phyloP scores from a whole-genome alignment of 2,329 filamentous ascomycete genomes.

The Hymenoscyphus repandus region DNA sequence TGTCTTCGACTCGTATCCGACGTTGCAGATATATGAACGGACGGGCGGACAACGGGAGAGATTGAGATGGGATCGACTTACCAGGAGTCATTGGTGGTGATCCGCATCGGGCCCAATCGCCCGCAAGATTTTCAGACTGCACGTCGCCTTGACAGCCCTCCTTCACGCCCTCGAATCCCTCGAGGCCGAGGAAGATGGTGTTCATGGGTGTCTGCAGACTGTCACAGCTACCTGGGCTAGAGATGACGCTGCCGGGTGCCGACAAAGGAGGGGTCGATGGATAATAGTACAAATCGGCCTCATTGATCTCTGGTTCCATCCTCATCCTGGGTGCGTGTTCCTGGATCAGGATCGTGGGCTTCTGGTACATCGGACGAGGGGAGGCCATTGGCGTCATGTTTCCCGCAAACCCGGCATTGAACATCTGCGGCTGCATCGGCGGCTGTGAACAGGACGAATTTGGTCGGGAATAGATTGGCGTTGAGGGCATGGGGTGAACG shows the following conservation, averaged over 20 bases:
- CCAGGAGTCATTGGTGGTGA: conserved; percentile 89
- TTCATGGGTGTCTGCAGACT: conserved; percentile 78
- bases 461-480: conserved; percentile 60
- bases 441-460: conserved; percentile 61
- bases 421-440: conserved; percentile 30
- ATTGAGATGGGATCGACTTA: conserved; percentile 56
- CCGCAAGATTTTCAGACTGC: conserved; percentile 66
- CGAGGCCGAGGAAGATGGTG: conserved; percentile 69
- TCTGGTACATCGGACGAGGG: conserved; percentile 66
- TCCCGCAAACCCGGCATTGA: conserved; percentile 28
- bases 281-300: conserved; percentile 60
- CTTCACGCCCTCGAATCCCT: conserved; percentile 63
- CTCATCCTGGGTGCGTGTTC: conserved; percentile 53
- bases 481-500: conserved; percentile 54
- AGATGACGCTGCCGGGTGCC: conserved; percentile 75
- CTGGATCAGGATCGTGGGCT: conserved; percentile 65
- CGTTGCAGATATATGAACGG: conserved; percentile 2
- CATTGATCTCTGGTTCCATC: conserved; percentile 69
- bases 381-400: conserved; percentile 70
- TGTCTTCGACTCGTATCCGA: not conserved
- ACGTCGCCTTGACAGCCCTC: conserved; percentile 66
- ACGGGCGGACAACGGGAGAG: not conserved
- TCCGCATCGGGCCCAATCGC: conserved; percentile 67
- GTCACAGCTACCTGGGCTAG: conserved; percentile 77
- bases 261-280: conserved; percentile 86